phyloP scores from a whole-genome alignment of 176 grass and related monocot species.

The Zoysia japonica region DNA sequence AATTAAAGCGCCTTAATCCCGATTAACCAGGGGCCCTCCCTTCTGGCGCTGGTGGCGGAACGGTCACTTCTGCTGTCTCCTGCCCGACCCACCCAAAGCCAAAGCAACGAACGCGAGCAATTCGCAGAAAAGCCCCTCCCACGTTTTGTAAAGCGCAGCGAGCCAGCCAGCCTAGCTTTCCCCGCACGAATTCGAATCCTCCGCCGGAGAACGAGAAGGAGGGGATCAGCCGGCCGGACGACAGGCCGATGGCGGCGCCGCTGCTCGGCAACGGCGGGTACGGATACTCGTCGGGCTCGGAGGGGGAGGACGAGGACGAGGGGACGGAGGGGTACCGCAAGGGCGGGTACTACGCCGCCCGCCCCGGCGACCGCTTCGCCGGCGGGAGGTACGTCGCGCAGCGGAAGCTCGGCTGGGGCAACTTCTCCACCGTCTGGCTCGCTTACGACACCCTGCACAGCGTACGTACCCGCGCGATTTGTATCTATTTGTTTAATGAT shows the following conservation, averaged over 20 bases:
- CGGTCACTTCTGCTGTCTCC: constrained; percentile 32
- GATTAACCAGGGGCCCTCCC: not conserved
- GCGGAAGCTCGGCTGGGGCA: constrained; percentile 92
- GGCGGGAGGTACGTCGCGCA: constrained; percentile 80
- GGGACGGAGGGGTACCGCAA: constrained; percentile 79
- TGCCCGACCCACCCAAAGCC: not conserved
- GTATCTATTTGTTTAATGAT: not conserved
- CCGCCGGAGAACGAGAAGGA: constrained; percentile 8
- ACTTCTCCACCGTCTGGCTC: constrained; percentile 99
- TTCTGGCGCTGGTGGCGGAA: constrained; percentile 34
- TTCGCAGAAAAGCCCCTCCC: constrained; percentile 2
- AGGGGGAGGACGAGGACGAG: constrained; percentile 78
- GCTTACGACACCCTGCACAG: constrained; percentile 79
- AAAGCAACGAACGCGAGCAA: constrained; percentile 1
- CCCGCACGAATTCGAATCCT: constrained; percentile 41
- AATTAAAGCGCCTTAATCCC: not conserved
- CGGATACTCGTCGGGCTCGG: constrained; percentile 50
- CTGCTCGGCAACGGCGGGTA: constrained; percentile 36
- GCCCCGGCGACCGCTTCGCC: constrained; percentile 78
- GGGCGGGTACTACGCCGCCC: constrained; percentile 87
- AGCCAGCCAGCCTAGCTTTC: constrained; percentile 13
- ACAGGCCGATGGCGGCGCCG: constrained; percentile 10
- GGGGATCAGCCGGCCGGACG: not conserved
- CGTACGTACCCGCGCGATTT: constrained; percentile 30
- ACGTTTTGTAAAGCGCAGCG: not conserved